A percentile compares a stretch with the other conserved stretches of the same genome.
Evolutionary conservation across 257 asterid species (phyloP).

Genomic region (Solanum clarkiae): DNA sequence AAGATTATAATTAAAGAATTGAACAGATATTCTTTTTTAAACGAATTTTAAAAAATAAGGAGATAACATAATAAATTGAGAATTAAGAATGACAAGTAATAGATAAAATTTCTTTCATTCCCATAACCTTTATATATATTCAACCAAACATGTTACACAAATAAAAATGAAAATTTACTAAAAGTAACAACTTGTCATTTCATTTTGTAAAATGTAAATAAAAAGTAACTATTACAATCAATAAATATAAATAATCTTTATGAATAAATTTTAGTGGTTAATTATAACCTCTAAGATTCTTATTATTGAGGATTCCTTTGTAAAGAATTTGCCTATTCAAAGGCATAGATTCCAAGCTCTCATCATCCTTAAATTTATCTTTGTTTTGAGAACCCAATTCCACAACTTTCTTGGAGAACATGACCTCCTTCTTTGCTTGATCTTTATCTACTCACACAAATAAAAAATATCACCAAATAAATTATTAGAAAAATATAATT

Average conservation of each 20-base stretch:
- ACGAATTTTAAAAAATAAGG: too few relatives aligned
- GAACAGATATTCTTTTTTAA: too few relatives aligned
- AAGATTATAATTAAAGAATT: too few relatives aligned
- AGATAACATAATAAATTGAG: too few relatives aligned
- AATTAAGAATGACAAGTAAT: neutral
- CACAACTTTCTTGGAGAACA: slow-evolving; percentile 24
- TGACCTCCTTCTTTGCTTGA: slow-evolving; percentile 32
- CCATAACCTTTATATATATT: neutral
- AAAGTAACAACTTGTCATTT: neutral
- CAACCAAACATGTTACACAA: neutral
- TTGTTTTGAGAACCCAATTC: neutral
- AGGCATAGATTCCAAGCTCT: slow-evolving; percentile 47
- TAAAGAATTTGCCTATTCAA: slow-evolving; percentile 66
- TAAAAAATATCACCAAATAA: neutral
- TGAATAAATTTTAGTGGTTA: neutral
- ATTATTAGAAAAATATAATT: neutral
- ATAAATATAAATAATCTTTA: neutral
- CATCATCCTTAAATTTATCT: neutral
- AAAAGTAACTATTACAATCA: neutral
- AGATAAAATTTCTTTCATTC: neutral
- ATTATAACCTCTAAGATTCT: slow-evolving; percentile 20
- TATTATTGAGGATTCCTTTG: slow-evolving; percentile 47
- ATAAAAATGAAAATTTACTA: neutral
- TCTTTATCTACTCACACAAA: slow-evolving; percentile 17
- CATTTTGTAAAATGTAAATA: neutral